phyloP scores from a whole-genome alignment of 768 basidiomycete genomes.

The Leucosporidium creatinivorum region DNA sequence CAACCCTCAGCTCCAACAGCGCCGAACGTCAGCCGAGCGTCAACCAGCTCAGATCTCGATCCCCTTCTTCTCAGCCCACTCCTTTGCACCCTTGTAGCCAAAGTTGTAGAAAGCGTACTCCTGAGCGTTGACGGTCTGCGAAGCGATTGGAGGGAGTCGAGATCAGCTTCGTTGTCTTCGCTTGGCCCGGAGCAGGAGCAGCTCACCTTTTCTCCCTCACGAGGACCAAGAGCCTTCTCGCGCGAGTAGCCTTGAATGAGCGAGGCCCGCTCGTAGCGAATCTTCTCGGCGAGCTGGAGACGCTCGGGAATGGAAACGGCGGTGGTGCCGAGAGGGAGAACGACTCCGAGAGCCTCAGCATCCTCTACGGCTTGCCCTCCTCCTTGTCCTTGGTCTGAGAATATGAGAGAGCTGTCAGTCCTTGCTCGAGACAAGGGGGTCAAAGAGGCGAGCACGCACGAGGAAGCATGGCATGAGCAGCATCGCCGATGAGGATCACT shows the following conservation, averaged over 20 bases:
- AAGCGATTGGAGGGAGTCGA: background rate
- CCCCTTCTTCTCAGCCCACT: slow-evolving; percentile 1
- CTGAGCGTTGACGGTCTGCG: background rate
- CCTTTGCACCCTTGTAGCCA: background rate
- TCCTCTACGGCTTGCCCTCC: slow-evolving; percentile 31
- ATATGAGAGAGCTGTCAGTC: background rate
- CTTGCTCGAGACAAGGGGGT: too few species aligned
- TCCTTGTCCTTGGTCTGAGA: slow-evolving; percentile 32
- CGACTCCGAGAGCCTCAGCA: slow-evolving; percentile 30
- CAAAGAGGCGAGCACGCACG: background rate
- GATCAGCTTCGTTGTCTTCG: background rate
- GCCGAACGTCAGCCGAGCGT: too few species aligned
- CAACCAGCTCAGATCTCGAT: background rate
- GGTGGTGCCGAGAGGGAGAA: slow-evolving; percentile 7
- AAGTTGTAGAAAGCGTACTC: slow-evolving; percentile 8
- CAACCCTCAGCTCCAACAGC: too few species aligned
- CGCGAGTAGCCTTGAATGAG: slow-evolving; percentile 30
- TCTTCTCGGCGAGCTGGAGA: slow-evolving; percentile 22
- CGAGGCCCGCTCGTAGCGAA: slow-evolving; percentile 30
- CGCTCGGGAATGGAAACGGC: slow-evolving; percentile 4
- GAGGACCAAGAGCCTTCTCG: slow-evolving; percentile 1
- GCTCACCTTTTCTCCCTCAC: background rate
- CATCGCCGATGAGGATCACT: slow-evolving; percentile 31
- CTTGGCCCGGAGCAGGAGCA: background rate
- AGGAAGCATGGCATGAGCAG: slow-evolving; percentile 28